phyloP scores from a whole-genome alignment of 805 yeast species.

The Candida chauliodis region DNA sequence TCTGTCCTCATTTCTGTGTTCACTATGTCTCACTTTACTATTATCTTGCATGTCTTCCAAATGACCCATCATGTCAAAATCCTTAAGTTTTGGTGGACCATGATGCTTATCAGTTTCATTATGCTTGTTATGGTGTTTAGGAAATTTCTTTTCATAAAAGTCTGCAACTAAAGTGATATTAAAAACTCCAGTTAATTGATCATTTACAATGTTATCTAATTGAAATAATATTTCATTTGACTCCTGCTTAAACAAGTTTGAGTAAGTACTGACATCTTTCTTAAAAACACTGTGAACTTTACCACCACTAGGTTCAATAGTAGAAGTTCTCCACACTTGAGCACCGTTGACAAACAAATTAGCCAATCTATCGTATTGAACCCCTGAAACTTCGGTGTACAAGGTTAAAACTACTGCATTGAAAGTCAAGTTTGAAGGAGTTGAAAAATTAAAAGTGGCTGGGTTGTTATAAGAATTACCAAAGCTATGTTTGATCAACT shows the following conservation, averaged over 20 bases:
- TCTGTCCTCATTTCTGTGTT: too few species aligned
- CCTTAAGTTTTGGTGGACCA: not conserved
- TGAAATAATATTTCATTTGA: conserved; percentile 48
- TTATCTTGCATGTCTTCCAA: not conserved
- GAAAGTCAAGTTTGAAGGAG: conserved; percentile 43
- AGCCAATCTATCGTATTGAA: conserved; percentile 64
- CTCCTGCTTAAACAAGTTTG: conserved; percentile 43
- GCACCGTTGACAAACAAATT: conserved; percentile 59
- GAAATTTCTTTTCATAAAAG: conserved; percentile 39
- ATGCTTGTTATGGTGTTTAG: conserved; percentile 2
- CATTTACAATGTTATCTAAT: conserved; percentile 60
- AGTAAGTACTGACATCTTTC: conserved; percentile 64
- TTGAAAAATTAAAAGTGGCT: conserved; percentile 33
- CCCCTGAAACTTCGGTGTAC: conserved; percentile 51
- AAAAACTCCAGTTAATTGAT: conserved; percentile 58
- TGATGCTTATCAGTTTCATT: conserved; percentile 4
- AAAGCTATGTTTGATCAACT: conserved; percentile 46
- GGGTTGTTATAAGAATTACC: conserved; percentile 63
- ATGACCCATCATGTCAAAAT: not conserved
- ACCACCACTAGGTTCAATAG: conserved; percentile 55
- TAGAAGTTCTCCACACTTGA: conserved; percentile 81
- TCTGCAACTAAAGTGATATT: conserved; percentile 47
- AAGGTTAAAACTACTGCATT: conserved; percentile 53
- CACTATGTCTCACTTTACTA: too few species aligned
- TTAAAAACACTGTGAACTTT: conserved; percentile 45